Evolutionary conservation across 192 early-diverging fungal genomes (phyloP).

Genomic region (Gaertneriomyces semiglobifer): DNA sequence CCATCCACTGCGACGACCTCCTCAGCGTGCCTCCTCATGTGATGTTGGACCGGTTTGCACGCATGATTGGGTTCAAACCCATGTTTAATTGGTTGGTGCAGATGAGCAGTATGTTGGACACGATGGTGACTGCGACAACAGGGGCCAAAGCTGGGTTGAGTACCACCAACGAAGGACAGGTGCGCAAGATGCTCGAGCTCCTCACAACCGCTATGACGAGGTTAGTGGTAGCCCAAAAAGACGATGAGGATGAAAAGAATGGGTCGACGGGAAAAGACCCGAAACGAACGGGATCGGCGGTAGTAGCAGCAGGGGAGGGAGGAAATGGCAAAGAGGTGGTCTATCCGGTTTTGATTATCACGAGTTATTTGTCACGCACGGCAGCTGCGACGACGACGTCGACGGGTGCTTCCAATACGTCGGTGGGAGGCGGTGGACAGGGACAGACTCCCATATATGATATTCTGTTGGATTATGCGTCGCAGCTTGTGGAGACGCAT

Average conservation of each 20-base stretch:
- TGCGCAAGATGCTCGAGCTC: conserved; percentile 79
- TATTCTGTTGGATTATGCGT: too few species aligned
- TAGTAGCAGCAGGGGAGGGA: conserved; percentile 4
- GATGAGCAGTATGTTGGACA: conserved; percentile 72
- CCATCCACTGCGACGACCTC: conserved; percentile 77
- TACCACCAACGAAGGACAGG: conserved; percentile 76
- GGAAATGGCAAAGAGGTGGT: conserved; percentile 31
- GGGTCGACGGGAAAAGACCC: too few species aligned
- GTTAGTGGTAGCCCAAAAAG: conserved; percentile 43
- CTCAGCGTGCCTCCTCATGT: conserved; percentile 70
- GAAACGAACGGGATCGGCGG: neutral
- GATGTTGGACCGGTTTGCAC: conserved; percentile 70
- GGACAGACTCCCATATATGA: too few species aligned
- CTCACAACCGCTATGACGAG: conserved; percentile 70
- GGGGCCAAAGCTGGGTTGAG: conserved; percentile 84
- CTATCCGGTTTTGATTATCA: conserved; percentile 88
- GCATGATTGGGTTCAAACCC: conserved; percentile 89
- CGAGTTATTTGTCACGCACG: conserved; percentile 77
- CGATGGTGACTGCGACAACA: conserved; percentile 80
- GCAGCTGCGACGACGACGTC: conserved; percentile 20
- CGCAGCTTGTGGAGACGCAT: conserved; percentile 50
- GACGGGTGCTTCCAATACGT: neutral
- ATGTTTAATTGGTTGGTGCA: conserved; percentile 77
- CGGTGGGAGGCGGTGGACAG: too few species aligned
- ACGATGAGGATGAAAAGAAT: conserved; percentile 22